These are phyloP conservation scores for Pythium insidiosum DNA, from an alignment of 352 stramenopile genomes.

Conservation along the genomic window DNA sequence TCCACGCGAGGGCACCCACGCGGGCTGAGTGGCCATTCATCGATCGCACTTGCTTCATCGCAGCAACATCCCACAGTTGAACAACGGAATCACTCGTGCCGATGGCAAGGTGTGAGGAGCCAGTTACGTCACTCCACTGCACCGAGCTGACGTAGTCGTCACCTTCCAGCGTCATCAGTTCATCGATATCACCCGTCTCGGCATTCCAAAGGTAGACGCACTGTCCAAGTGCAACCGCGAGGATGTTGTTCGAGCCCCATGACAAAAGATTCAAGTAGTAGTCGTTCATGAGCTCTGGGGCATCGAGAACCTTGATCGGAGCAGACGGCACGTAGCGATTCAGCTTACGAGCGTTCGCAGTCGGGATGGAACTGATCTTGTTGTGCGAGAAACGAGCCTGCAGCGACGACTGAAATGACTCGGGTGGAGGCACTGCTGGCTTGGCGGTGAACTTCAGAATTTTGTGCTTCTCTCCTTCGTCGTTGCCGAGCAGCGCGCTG, in stretches of 20 bases:
- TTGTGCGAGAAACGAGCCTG: constrained; percentile 94
- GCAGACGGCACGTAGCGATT: constrained; percentile 96
- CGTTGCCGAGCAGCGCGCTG: constrained; percentile 71
- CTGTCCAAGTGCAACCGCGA: constrained; percentile 96
- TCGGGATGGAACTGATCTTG: constrained; percentile 63
- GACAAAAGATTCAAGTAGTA: constrained; percentile 99
- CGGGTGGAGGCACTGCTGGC: constrained; percentile 84
- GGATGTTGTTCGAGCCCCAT: constrained; percentile 95
- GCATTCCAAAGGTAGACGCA: constrained; percentile 99
- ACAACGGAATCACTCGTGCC: constrained; percentile 91
- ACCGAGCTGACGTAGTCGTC: constrained; percentile 97
- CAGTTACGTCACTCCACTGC: constrained; percentile 89
- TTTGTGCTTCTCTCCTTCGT: constrained; percentile 80
- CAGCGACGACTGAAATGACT: constrained; percentile 94
- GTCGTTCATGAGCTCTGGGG: constrained; percentile 97
- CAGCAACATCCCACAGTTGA: constrained; percentile 96
- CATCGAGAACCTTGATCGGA: constrained; percentile 94
- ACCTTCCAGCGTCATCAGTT: constrained; percentile 86
- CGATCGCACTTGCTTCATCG: constrained; percentile 87
- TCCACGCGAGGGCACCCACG: constrained; percentile 96
- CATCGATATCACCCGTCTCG: constrained; percentile 92
- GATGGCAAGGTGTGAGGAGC: constrained; percentile 87
- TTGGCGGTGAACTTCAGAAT: constrained; percentile 98
- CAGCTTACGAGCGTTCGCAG: constrained; percentile 74
- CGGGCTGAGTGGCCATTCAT: constrained; percentile 91